Base-by-base conservation (phyloP, 768 basidiomycete species). In the Mycena rebaudengoi region DNA sequence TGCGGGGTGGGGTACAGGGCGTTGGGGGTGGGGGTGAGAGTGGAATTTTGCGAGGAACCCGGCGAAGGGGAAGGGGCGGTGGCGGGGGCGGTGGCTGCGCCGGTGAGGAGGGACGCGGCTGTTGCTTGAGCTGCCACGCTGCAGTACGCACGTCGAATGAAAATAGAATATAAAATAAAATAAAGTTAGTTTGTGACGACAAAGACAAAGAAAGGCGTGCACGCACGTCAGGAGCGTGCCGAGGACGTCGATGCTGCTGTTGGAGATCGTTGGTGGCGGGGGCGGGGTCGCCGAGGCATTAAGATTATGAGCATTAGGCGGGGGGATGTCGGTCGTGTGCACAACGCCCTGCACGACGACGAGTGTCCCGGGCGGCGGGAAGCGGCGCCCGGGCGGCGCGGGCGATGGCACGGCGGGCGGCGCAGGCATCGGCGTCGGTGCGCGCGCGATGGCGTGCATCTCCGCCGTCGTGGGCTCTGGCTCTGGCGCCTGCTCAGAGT, bases 101-200 rank as follows among this genome's bases (percentile, higher is more conserved):
- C 91, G 1, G 89, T 88, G n/a, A 92, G 82, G 28, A 93, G 83
- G 4, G 94, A 95, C 8, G 91, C 92, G 2, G 94, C 93, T 1
- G 93, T 94, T n/a, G 94, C 94, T 11, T 94, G 91, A n/a, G 94
- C 92, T 4, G 94, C 94, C 30, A 95, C 94, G 69, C 94, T 92
- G 65, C 49, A 72, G 20, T 18, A 20, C 18, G 10, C 35, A 37
- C 35, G 10, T 10, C 35, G 35, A 37, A 37, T 37, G 11, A 49
- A 8, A 55, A 50, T 29, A 12, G 51, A 29, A 30, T 26, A 53
- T 45, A 16, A 46, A 58, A 63, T 20, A 49, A 50, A 58, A n/a
- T n/a, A 49, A 32, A 56, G 52, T 30, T 39, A 20, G 39, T 65
- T 18, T 12, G 37, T n/a, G 56, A 30, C 48, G 25, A 63, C 33